Base-by-base conservation (phyloP, 1,284 basidiomycete species). In the Apiotrichum sp. region DNA sequence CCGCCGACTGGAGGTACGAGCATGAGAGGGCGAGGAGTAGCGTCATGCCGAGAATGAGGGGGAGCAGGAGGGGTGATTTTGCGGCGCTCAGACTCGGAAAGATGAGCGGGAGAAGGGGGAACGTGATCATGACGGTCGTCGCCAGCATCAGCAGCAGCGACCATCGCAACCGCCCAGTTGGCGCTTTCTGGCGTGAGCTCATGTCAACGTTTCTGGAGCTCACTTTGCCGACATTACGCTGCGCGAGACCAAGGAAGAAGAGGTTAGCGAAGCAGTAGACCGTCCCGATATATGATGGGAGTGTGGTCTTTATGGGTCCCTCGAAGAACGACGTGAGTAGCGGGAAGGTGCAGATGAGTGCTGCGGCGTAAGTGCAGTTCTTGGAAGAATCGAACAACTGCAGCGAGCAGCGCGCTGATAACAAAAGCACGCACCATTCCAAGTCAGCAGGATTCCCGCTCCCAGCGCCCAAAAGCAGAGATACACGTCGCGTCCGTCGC, bases 261-360 rank as follows among this genome's bases (percentile, higher is more conserved):
- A 75, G 63, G 55, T 74, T 74, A n/a, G 65, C 69, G 47, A 75
- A 71, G 59, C 72, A 74, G 63, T 66, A 75, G 6, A 67, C 62
- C 1, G 69, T 70, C 8, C 68, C 65, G 13, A 77, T 61, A 49
- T 68, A 69, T 47, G 70, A 73, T 5, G 75, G 63, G 2, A 77
- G 62, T 51, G 61, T 72, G 1, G 63, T 36, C n/a, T 65, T 55
- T 3, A 53, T 43, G 14, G 65, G 65, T 0, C 64, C 65, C 2
- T 65, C 64, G 49, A 73, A 68, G 56, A 72, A 66, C 6, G 69
- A 63, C 4, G 62, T 62, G 22, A 75, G 57, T 6, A 73, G 57
- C 1, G 75, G 75, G 47, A 73, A 61, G 3, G 73, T 72, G 61
- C 73, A 75, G 11, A 77, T 71, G 14, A 77, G 65, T 1, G 71